phyloP scores from a whole-genome alignment of 352 stramenopile species.

The Phytopythium delawarense region DNA sequence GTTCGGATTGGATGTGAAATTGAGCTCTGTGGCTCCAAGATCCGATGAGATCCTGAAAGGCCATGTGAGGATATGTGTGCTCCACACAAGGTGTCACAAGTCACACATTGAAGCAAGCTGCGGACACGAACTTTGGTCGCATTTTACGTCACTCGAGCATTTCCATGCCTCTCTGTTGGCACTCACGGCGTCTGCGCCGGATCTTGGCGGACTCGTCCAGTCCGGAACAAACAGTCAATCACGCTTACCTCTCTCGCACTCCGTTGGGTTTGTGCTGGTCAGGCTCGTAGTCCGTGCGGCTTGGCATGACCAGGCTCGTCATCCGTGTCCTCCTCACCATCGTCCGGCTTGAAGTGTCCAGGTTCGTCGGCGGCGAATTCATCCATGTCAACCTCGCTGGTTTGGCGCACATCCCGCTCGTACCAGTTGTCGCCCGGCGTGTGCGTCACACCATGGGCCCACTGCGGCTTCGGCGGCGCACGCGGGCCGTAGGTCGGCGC shows the following conservation, averaged over 20 bases:
- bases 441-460: neutral
- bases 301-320: neutral
- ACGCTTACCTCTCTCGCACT: neutral
- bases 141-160: neutral
- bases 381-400: neutral
- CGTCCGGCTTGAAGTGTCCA: neutral
- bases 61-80: neutral
- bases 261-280: neutral
- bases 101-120: neutral
- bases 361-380: neutral
- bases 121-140: neutral
- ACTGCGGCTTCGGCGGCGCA: neutral
- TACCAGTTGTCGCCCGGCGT: neutral
- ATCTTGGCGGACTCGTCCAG: neutral
- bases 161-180: neutral
- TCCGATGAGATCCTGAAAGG: neutral
- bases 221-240: neutral
- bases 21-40: no score
- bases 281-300: neutral
- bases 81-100: neutral
- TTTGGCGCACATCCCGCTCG: neutral
- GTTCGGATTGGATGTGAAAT: neutral
- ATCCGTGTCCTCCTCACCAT: neutral
- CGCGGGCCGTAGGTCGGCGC: neutral
- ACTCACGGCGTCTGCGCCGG: neutral